Base-by-base conservation (phyloP, 768 basidiomycete genomes). In the Collybiopsis luxurians region DNA sequence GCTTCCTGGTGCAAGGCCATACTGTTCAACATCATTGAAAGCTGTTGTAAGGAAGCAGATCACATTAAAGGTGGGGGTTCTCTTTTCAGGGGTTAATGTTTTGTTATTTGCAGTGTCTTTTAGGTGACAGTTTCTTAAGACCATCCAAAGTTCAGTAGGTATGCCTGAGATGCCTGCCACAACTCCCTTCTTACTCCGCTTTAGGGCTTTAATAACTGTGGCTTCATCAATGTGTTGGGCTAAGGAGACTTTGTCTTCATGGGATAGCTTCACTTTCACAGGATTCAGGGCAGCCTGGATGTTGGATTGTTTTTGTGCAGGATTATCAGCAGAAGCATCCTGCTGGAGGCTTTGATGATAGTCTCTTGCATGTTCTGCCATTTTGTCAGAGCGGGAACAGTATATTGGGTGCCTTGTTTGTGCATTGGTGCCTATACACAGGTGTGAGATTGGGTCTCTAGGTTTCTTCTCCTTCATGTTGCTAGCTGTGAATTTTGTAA, bases 11-110 rank as follows among this genome's bases (percentile, higher is more conserved):
- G 7, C 36, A 0, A 69, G 2, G 0, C 75, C 72, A 36, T 71
- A 0, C 1, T 2, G 0, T 54, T 69, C 54, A 0, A 77, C 75
- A 31, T 75, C 63, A 1, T 59, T 59, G 13, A 42, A 64, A 0
- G 64, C 26, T 0, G 0, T 31, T 0, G 46, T 61, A 0, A 66
- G 30, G 0, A 42, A 38, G 13, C 26, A 10, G 0, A 58, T 19
- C 0, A 62, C 17, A 23, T 59, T 23, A 47, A 70, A 59, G n/a
- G 26, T 19, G 34, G 6, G 48, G n/a, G 0, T 30, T 23, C 31
- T 23, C 30, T 52, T 58, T 53, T 44, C n/a, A 5, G 40, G 23
- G 31, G 51, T 7, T 7, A 38, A 17, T 7, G 36, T 9, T 38
- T 48, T 34, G 17, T 40, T 4, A 11, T 4, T 23, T 36, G 2